Evolutionary conservation across 805 yeast genomes (phyloP), one percentile per base, ranked within the genome.

Genomic region (Hermanozyma aechmeae): DNA sequence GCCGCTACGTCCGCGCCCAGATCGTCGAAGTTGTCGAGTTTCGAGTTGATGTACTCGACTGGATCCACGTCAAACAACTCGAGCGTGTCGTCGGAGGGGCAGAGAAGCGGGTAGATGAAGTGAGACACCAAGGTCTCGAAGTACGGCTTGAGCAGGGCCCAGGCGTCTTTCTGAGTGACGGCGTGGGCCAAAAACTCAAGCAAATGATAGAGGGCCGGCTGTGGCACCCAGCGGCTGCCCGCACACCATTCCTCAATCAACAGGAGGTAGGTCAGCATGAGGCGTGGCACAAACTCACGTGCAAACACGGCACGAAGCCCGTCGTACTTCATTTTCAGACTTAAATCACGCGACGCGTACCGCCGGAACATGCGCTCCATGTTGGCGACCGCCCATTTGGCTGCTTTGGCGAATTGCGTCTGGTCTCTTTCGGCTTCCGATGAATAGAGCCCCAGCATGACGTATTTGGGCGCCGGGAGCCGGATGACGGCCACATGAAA

Each of bases 61-160:
- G 96, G 96, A 43, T 87, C 96, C 37, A 70, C 75, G 37, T 85
- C 93, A 56, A 82, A 87, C 4, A 72, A 54, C 40, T 82, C 93
- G 32, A 84, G 58, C 13, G 75, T 73, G 5, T 69, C 75, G 30
- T 76, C 77, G 6, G 70, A 65, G 2, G 92, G 81, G 39, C 86
- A 73, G 33, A 89, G 54, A 32, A 80, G 57, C 2, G 95, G 95
- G 53, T 70, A 79, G 7, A 89, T 66, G 31, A 89, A 74, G 41
- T 79, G 85, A 9, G 76, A 58, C 20, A 89, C 59, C 15, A 89
- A 57, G 5, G 71, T 66, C 24, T 73, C 73, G 28, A 76, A 64
- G 49, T 79, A 79, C 1, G 82, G 78, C 43, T 76, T 70, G 26
- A 89, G 57, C 10, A 73, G 48, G 1, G 58, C 53, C 89, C 95